Evolutionary conservation across 2,329 filamentous ascomycete genomes (phyloP), one percentile per base, ranked within the genome.

Genomic region (Sclerotinia spermophila): DNA sequence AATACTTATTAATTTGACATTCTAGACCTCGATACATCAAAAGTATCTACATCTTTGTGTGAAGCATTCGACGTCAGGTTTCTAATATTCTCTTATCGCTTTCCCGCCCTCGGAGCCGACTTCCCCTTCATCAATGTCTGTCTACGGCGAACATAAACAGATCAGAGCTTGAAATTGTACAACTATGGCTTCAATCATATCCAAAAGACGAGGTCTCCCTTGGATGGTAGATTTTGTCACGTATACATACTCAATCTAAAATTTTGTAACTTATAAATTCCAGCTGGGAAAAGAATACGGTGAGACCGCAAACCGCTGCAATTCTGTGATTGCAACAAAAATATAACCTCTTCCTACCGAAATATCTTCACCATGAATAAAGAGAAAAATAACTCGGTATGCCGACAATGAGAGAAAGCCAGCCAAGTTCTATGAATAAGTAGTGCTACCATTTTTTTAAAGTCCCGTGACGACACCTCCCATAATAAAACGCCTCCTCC

Each of bases 401-500:
- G 44, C 53, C 66, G 64, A 66, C 61, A 69, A 45, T 48, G 56
- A 73, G 66, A 66, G 67, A 70, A 61, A 71, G 42, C 69, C 51
- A 61, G 42, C 51, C 40, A 65, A 72, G 38, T 55, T 72, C 72
- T 72, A 72, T 71, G 64, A 65, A 71, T 40, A 65, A 65, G 60
- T 56, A 73, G 71, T 62, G 59, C 38, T 61, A 69, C 68, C 67
- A 73, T 73, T 73, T 62, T 62, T 67, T 61, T 53, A 55, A 67
- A 64, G 69, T 38, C 48, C 59, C 48, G 71, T 68, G 69, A 64
- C 51, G 72, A 62, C 42, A 70, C 59, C 71, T 67, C 69, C 72
- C 58, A 68, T 35, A 65, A 44, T 65, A 74, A 38, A 65, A 75
- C 75, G 74, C 76, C 75, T 69, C 73, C 62, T 56, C 72, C 73